Evolutionary conservation across 495 filamentous ascomycete genomes (phyloP), one percentile per base, ranked within the genome.

Genomic region (Podospora conica): DNA sequence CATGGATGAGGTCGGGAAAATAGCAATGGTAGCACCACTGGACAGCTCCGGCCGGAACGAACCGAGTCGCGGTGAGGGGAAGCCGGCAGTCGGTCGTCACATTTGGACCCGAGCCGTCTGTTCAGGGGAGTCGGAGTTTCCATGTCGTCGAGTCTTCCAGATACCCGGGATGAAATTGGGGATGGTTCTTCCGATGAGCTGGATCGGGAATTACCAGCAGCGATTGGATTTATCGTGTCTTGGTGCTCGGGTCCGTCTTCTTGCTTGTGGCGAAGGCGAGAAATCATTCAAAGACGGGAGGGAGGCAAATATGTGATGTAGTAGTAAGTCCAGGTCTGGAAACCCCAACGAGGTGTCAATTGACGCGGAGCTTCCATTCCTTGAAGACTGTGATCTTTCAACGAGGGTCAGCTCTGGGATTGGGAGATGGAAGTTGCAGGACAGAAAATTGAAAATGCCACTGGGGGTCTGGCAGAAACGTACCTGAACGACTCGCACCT

Each of bases 31-130:
- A n/a, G 8, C 18, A 48, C 40, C 18, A 18, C 15, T 48, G 40
- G 18, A n/a, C 40, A 2, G 2, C 9, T n/a, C 15, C 15, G 40
- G 40, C 40, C 40, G 40, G 40, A 48, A n/a, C 40, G 6, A 48
- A 48, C 40, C 40, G 15, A n/a, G 40, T 48, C 15, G 40, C 40
- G 40, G 18, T 48, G 40, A 48, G 40, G 40, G 40, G 15, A 48
- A 48, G 40, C n/a, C 40, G 40, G 40, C 40, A 48, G 40, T 48
- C 40, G 40, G 40, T 48, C 18, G 40, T n/a, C 40, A 48, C 40
- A 48, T 21, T 48, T 10, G 54, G 54, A 11, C 60, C 69, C 18
- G 68, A 27, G 60, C 71, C 69, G 25, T 20, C 54, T n/a, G n/a
- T n/a, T n/a, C 6, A n/a, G 8, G 18, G 40, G 40, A 8, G 2